These are phyloP conservation scores for Zalaria sp. DNA, from an alignment of 2,329 filamentous ascomycete species.

Conservation along the genomic window DNA sequence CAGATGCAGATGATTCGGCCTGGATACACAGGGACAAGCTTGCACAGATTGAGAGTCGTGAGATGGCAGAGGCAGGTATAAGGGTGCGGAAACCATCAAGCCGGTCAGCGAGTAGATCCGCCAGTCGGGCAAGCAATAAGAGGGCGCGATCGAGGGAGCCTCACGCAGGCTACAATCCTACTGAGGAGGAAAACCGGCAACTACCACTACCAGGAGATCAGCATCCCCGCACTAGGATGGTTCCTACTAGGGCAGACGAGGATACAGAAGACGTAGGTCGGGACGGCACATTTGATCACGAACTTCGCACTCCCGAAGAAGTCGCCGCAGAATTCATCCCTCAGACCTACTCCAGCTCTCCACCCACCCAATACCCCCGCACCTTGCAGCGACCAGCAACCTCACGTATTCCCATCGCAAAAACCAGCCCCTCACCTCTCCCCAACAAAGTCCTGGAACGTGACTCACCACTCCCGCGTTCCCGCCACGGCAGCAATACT, in stretches of 20 bases:
- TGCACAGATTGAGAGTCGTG: constrained; percentile 65
- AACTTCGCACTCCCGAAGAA: background rate
- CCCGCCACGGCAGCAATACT: constrained; percentile 40
- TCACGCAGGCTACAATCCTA: background rate
- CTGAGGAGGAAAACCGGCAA: too few relatives aligned
- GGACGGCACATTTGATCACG: background rate
- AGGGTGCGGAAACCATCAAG: constrained; percentile 33
- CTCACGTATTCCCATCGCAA: constrained; percentile 79
- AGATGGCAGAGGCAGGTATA: constrained; percentile 67
- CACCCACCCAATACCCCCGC: constrained; percentile 33
- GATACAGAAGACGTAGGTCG: background rate
- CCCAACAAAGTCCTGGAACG: constrained; percentile 59
- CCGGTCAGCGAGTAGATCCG: constrained; percentile 15
- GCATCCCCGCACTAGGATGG: too few relatives aligned
- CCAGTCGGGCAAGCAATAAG: constrained; percentile 11
- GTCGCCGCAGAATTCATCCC: constrained; percentile 40
- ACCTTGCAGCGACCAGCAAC: constrained; percentile 29
- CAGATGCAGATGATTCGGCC: constrained; percentile 45
- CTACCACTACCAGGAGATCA: too few relatives aligned
- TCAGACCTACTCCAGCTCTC: background rate
- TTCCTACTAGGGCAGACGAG: too few relatives aligned
- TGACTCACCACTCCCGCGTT: constrained; percentile 52
- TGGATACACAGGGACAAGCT: constrained; percentile 83
- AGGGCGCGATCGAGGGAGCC: constrained; percentile 5
- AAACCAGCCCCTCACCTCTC: constrained; percentile 64